These are phyloP conservation scores for Pseudogymnoascus verrucosus DNA, from an alignment of 2,329 filamentous ascomycete genomes.

Conservation along the genomic window DNA sequence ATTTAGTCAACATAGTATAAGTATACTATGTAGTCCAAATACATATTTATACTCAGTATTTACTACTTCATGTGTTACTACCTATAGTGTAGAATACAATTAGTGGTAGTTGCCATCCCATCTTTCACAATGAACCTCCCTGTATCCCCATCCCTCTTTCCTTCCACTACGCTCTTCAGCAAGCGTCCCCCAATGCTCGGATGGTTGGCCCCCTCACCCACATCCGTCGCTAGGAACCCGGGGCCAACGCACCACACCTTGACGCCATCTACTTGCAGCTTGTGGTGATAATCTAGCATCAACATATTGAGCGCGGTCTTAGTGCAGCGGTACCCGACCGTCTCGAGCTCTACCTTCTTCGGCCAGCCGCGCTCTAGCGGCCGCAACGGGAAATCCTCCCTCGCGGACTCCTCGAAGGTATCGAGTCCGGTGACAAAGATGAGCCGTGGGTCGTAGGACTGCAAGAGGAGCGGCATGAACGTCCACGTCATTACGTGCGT, in stretches of 20 bases:
- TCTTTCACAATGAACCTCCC: slow-evolving; percentile 29
- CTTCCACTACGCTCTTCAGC: slow-evolving; percentile 34
- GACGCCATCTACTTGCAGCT: slow-evolving; percentile 41
- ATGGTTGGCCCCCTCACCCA: slow-evolving; percentile 32
- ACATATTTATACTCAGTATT: not conserved
- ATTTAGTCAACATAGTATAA: not conserved
- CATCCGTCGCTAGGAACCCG: slow-evolving; percentile 40
- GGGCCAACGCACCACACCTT: slow-evolving; percentile 42
- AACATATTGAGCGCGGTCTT: slow-evolving; percentile 43
- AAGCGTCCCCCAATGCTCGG: slow-evolving; percentile 31
- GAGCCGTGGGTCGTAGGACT: slow-evolving; percentile 35
- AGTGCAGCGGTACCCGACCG: slow-evolving; percentile 32
- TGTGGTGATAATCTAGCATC: slow-evolving; percentile 37
- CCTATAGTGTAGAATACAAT: not conserved
- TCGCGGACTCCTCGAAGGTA: slow-evolving; percentile 25
- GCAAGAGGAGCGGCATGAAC: slow-evolving; percentile 32
- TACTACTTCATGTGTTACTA: not conserved
- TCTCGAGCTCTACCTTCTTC: slow-evolving; percentile 25
- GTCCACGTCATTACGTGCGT: slow-evolving; percentile 25
- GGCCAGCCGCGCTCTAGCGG: slow-evolving; percentile 33
- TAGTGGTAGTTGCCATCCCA: not conserved
- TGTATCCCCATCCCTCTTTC: slow-evolving; percentile 33
- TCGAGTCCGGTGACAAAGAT: slow-evolving; percentile 39
- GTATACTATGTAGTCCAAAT: not conserved
- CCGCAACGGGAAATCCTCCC: slow-evolving; percentile 18